Evolutionary conservation across 2,329 filamentous ascomycete species (phyloP), one percentile per base, ranked within the genome.

Genomic region (Tolypocladium cylindrosporum): DNA sequence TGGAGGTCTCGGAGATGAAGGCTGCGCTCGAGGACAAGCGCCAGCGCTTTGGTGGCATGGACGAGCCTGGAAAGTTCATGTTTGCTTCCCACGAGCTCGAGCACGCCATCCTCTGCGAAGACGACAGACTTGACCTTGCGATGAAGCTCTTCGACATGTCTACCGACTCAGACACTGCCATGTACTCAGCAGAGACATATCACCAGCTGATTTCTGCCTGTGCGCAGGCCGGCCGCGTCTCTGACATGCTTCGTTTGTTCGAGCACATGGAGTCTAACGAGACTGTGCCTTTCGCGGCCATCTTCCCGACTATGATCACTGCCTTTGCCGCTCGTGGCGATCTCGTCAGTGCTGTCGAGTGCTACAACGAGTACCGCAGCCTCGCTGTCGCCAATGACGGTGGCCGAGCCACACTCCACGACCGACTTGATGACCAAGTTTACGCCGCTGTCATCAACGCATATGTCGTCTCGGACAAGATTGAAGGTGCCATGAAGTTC

Each of bases 221-320:
- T 70, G 92, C 93, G 7, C 84, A 89, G 68, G 82, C 88, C 58
- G 90, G 90, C 37, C 87, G 87, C 45, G 82, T 96, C 11, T 84
- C 89, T 51, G 90, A 96, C 61, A 97, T 99, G 92, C 85, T 95
- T 40, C 85, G 87, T 59, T 82, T 97, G 24, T 96, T 93, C 67
- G 87, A 90, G 63, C 91, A 97, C 71, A 95, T 97, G 91, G 91
- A 96, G 72, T 76, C 81, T 41, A 86, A 83, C 64, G 86, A 86
- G 58, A 83, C 90, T 27, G 81, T 84, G 19, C 90, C 93, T 0
- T 86, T 88, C 59, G 87, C 91, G 7, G 85, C 88, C 52, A 90
- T 93, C 56, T 97, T 96, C 74, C 89, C 91, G 1, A 83, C 87
- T 21, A 96, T 99, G 90, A 97, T 99, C 70, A 86, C 89, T n/a